Percentiles rank a stretch among this genome's conserved stretches.
Conservation (phyloP, 2,329 filamentous ascomycete species). For the Colletotrichum shisoi region DNA sequence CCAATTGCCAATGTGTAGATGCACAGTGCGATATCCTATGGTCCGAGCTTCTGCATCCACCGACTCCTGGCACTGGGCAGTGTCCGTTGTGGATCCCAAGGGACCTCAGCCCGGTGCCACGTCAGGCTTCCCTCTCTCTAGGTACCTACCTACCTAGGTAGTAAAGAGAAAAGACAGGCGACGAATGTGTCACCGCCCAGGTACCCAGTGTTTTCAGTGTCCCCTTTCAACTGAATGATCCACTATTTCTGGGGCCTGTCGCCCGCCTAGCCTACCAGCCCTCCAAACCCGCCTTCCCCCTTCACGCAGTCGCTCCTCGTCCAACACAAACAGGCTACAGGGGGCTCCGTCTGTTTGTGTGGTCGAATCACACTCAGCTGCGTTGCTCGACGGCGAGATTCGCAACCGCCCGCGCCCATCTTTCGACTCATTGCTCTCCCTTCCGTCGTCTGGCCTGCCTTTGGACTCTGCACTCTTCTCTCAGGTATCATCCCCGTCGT, state of each 20-base stretch:
- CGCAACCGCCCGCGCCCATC: conserved; percentile 28
- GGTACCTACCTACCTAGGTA: too few relatives aligned
- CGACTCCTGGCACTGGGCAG: conserved; percentile 5
- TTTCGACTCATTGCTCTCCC: conserved; percentile 15
- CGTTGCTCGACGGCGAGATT: conserved; percentile 27
- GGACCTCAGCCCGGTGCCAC: conserved; percentile 39
- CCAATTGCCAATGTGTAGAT: not conserved
- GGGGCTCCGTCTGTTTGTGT: conserved; percentile 23
- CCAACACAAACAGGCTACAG: conserved; percentile 9
- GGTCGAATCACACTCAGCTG: conserved; percentile 33
- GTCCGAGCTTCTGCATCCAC: conserved; percentile 24
- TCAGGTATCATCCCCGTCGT: not conserved
- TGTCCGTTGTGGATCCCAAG: conserved; percentile 33
- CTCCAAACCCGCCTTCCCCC: conserved; percentile 17
- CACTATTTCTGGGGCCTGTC: conserved; percentile 21
- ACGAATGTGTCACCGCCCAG: conserved; percentile 15
- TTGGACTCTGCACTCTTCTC: too few relatives aligned
- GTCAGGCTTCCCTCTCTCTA: conserved; percentile 27
- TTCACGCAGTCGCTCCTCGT: not conserved
- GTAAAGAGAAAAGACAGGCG: not conserved
- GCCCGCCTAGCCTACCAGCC: conserved; percentile 20
- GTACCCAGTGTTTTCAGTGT: conserved; percentile 1
- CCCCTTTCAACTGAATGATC: conserved; percentile 7
- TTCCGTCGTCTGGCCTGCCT: not conserved
- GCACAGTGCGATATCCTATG: not conserved